Conservation (phyloP, 805 yeast genomes). For the Saccharomycopsis guyanensis region DNA sequence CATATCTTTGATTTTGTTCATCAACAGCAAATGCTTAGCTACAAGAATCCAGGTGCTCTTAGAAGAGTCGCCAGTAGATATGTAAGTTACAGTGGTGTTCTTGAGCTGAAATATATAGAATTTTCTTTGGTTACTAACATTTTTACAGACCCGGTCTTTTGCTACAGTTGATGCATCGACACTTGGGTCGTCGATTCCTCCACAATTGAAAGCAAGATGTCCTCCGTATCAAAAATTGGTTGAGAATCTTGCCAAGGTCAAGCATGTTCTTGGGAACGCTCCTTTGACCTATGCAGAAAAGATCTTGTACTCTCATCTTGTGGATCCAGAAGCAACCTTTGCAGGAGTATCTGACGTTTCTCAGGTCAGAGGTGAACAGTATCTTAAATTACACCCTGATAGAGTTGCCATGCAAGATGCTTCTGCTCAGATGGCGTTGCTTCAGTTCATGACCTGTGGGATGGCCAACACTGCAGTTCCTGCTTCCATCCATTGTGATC, state of each 20-base stretch:
- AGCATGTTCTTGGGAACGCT: conserved; percentile 51
- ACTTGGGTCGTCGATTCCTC: conserved; percentile 36
- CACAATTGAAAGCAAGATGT: conserved; percentile 57
- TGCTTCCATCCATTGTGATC: conserved; percentile 96
- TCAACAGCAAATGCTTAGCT: neutral
- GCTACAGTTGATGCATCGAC: conserved; percentile 8
- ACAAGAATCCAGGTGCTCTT: neutral
- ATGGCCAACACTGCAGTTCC: conserved; percentile 89
- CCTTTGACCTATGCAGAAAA: conserved; percentile 95
- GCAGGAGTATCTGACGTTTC: conserved; percentile 27
- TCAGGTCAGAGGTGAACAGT: conserved; percentile 69
- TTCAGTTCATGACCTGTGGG: conserved; percentile 96
- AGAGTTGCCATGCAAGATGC: conserved; percentile 99
- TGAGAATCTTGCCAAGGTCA: conserved; percentile 54
- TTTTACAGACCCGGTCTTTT: conserved; percentile 2
- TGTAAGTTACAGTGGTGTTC: too few species aligned
- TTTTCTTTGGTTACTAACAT: too few species aligned
- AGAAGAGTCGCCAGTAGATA: neutral
- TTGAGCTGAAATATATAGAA: too few species aligned
- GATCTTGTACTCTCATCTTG: conserved; percentile 89
- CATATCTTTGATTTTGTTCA: neutral
- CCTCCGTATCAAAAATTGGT: conserved; percentile 85
- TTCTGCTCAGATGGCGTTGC: conserved; percentile 95
- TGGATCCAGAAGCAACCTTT: conserved; percentile 52
- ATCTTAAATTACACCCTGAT: conserved; percentile 92